phyloP scores from a whole-genome alignment of 257 asterid genomes.

The Penstemon barbatus region DNA sequence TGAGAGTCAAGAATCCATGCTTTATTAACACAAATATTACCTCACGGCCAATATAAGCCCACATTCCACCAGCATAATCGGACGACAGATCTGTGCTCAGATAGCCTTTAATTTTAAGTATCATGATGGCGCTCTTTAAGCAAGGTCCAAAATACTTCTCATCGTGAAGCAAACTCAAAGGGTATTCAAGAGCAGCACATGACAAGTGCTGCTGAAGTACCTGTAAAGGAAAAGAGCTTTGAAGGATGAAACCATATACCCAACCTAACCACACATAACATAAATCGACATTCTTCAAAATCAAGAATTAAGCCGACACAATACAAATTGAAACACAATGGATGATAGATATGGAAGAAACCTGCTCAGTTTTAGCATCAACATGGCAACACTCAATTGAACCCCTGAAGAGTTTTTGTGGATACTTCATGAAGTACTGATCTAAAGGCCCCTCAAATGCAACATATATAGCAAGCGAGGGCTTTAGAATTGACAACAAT shows the following conservation, averaged over 20 bases:
- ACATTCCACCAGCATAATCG: conserved; percentile 60
- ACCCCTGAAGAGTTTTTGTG: conserved; percentile 79
- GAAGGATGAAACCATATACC: conserved; percentile 30
- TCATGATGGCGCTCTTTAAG: conserved; percentile 53
- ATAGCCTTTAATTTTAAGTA: conserved; percentile 66
- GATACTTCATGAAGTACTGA: conserved; percentile 93
- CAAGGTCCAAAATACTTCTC: conserved; percentile 75
- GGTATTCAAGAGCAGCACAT: conserved; percentile 91
- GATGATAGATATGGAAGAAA: conserved; percentile 23
- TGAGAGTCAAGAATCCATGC: conserved; percentile 7
- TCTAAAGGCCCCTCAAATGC: conserved; percentile 97
- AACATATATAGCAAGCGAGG: conserved; percentile 87
- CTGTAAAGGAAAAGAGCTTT: conserved; percentile 44
- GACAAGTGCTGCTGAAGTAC: conserved; percentile 86
- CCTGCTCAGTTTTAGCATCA: conserved; percentile 90
- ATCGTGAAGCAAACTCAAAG: conserved; percentile 69
- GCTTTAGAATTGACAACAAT: conserved; percentile 36
- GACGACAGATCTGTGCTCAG: conserved; percentile 59
- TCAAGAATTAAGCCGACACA: too few species aligned
- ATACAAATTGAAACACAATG: conserved; percentile 10
- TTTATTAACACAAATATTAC: conserved; percentile 39
- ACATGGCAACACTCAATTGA: conserved; percentile 89
- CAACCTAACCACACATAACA: conserved; percentile 10
- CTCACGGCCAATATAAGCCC: conserved; percentile 91
- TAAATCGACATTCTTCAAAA: conserved; percentile 7